phyloP scores from a whole-genome alignment of 176 grass and related monocot genomes.

The Aegilops speltoides region DNA sequence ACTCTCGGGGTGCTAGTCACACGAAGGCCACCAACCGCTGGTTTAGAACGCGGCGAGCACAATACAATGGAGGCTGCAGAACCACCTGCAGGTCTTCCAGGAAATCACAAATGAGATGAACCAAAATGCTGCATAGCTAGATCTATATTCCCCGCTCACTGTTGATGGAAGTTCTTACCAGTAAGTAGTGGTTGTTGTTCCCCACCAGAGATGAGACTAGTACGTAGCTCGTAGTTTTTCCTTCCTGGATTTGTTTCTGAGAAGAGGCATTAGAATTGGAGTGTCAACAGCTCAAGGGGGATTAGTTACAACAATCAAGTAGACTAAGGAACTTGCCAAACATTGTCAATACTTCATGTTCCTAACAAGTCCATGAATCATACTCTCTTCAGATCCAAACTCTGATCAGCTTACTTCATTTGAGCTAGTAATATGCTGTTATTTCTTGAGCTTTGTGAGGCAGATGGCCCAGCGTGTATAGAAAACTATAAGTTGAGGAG shows the following conservation, averaged over 20 bases:
- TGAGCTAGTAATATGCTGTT: not conserved
- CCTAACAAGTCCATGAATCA: not conserved
- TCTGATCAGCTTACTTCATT: not conserved
- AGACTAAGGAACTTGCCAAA: not conserved
- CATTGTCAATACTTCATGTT: not conserved
- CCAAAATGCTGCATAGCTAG: conserved; percentile 28
- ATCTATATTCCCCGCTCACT: not conserved
- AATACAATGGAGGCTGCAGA: conserved; percentile 18
- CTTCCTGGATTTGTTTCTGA: no score
- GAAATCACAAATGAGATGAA: conserved; percentile 53
- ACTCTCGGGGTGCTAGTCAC: conserved; percentile 14
- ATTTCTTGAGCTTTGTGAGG: not conserved
- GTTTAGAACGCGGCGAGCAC: conserved; percentile 9
- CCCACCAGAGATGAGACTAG: not conserved
- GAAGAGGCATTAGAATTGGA: not conserved
- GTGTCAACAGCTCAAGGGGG: not conserved
- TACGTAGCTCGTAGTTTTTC: not conserved
- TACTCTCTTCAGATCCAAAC: not conserved
- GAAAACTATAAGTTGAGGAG: not conserved
- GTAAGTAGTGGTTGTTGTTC: not conserved
- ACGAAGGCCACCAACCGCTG: not conserved
- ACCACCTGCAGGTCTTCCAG: conserved; percentile 45
- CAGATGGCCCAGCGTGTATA: not conserved
- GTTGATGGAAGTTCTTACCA: conserved; percentile 22
- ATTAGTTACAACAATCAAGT: not conserved